Percentiles rank a stretch among this genome's conserved stretches.
phyloP scores from a whole-genome alignment of 495 filamentous ascomycete genomes.

The Evansstolkia leycettana region DNA sequence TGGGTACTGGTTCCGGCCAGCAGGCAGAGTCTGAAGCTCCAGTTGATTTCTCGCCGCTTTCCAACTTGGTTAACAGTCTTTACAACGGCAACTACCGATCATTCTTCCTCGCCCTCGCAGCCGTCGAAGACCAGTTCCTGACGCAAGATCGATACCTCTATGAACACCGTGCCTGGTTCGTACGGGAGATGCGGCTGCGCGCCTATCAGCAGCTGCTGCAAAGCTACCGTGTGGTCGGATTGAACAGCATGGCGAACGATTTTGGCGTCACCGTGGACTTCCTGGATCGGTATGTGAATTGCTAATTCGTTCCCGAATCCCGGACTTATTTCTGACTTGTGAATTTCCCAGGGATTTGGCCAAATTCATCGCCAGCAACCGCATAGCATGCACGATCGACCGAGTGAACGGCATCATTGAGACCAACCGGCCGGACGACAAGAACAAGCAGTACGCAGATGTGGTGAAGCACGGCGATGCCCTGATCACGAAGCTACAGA shows the following conservation, averaged over 20 bases:
- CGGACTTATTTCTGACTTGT: not conserved
- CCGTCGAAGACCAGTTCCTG: constrained; percentile 87
- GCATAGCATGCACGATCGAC: constrained; percentile 93
- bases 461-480: constrained; percentile 95
- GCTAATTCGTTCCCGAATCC: not conserved
- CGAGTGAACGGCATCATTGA: constrained; percentile 96
- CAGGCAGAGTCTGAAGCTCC: constrained; percentile 62
- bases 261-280: constrained; percentile 96
- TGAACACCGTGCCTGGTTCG: constrained; percentile 91
- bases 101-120: constrained; percentile 84
- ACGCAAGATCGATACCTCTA: constrained; percentile 86
- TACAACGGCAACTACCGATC: constrained; percentile 87
- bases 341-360: constrained; percentile 62
- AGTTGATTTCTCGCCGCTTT: constrained; percentile 71
- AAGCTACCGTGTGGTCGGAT: constrained; percentile 90
- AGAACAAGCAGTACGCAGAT: constrained; percentile 97
- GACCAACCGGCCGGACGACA: constrained; percentile 93
- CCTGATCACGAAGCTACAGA: constrained; percentile 96
- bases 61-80: constrained; percentile 76
- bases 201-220: constrained; percentile 96
- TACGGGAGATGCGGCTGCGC: constrained; percentile 91
- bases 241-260: constrained; percentile 89
- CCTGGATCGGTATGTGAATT: constrained; percentile 61
- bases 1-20: constrained; percentile 53
- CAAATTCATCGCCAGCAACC: constrained; percentile 90